Percentiles rank a stretch among this genome's conserved stretches.
These are phyloP conservation scores for Fusarium sp. DNA, from an alignment of 2,329 filamentous ascomycete species.

Conservation along the genomic window DNA sequence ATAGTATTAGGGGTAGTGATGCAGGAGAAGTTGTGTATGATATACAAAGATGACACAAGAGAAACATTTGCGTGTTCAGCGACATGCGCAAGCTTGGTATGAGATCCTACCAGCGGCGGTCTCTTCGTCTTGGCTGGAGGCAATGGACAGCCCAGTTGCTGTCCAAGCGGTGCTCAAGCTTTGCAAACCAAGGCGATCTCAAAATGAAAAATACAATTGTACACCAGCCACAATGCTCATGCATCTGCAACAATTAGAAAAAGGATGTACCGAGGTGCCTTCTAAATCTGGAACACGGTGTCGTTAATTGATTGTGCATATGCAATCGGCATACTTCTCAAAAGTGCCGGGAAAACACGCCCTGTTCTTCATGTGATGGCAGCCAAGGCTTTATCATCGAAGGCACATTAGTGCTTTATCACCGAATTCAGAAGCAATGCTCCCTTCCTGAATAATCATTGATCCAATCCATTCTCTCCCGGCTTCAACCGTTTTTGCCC, in stretches of 20 bases:
- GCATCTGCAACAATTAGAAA: not conserved
- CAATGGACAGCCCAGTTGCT: not conserved
- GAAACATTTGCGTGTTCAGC: not conserved
- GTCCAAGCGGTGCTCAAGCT: slow-evolving; percentile 7
- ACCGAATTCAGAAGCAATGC: slow-evolving; percentile 76
- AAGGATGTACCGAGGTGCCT: not conserved
- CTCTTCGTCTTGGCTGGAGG: not conserved
- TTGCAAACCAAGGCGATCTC: not conserved
- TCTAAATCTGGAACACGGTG: not conserved
- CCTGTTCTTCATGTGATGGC: not conserved
- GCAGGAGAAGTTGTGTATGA: not conserved
- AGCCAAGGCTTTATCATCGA: slow-evolving; percentile 48
- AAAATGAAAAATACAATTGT: not conserved
- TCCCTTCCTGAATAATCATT: slow-evolving; percentile 80
- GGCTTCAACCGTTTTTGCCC: slow-evolving; percentile 81
- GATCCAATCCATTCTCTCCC: slow-evolving; percentile 81
- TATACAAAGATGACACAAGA: not conserved
- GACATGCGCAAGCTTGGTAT: not conserved
- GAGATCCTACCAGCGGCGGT: not conserved
- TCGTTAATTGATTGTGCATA: not conserved
- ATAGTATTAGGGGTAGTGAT: not conserved
- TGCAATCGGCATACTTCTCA: not conserved
- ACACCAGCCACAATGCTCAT: not conserved
- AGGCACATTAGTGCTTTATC: slow-evolving; percentile 84
- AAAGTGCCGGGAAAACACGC: not conserved